Evolutionary conservation across 257 asterid species (phyloP).

Genomic region (Nicotiana sylvestris): DNA sequence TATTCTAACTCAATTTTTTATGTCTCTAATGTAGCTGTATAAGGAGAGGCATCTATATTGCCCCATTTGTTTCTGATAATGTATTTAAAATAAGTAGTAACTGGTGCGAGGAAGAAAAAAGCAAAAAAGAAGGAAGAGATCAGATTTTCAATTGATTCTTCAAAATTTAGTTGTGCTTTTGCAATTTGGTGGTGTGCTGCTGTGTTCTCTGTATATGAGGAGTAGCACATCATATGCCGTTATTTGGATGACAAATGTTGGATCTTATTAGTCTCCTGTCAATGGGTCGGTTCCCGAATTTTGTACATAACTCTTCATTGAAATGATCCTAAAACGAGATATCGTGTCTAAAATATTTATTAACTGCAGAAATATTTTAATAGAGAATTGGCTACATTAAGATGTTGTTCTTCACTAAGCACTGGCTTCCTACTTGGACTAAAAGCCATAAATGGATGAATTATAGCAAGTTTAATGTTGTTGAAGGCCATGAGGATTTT

Average conservation of each 20-base stretch:
- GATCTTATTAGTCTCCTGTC: constrained; percentile 23
- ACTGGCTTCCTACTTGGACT: constrained; percentile 50
- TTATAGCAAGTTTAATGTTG: constrained; percentile 25
- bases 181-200: not conserved
- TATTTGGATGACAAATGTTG: not conserved
- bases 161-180: not conserved
- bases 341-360: constrained; percentile 44
- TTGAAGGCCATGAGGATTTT: constrained; percentile 41
- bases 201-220: not conserved
- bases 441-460: constrained; percentile 30
- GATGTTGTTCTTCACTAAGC: constrained; percentile 33
- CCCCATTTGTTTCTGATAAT: not conserved
- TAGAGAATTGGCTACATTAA: constrained; percentile 32
- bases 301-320: constrained; percentile 35
- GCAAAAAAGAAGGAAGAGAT: not conserved
- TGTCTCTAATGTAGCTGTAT: not conserved
- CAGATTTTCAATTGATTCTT: constrained; percentile 5
- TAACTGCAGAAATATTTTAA: constrained; percentile 37
- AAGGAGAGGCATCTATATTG: not conserved
- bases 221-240: not conserved
- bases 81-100: not conserved
- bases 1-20: constrained; percentile 5
- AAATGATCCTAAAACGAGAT: constrained; percentile 36
- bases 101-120: not conserved
- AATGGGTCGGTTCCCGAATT: constrained; percentile 27